These are phyloP conservation scores for Rhizopogon salebrosus DNA, from an alignment of 768 basidiomycete genomes.

Conservation along the genomic window DNA sequence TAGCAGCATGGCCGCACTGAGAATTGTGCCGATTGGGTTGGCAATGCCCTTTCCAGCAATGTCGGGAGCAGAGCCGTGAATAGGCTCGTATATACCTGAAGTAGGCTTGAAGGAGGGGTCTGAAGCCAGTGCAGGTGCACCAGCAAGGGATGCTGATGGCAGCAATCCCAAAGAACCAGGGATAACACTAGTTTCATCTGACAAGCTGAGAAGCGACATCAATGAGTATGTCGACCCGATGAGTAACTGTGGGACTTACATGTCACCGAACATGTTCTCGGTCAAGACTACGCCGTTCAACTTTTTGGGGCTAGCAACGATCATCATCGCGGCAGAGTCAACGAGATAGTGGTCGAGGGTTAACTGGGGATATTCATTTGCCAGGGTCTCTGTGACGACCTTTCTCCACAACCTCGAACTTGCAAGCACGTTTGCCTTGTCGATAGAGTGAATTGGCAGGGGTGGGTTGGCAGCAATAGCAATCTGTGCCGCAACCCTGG, in stretches of 20 bases:
- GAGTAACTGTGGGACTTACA: conserved; percentile 49
- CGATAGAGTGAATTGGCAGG: conserved; percentile 85
- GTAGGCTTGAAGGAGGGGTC: conserved; percentile 67
- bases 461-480: conserved; percentile 81
- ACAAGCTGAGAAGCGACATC: conserved; percentile 56
- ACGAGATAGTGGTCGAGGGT: conserved; percentile 88
- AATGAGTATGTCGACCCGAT: background rate
- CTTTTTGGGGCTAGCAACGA: conserved; percentile 84
- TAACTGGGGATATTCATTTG: conserved; percentile 84
- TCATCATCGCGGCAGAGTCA: conserved; percentile 94
- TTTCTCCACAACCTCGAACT: conserved; percentile 92
- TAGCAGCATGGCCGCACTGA: conserved; percentile 88
- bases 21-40: conserved; percentile 93
- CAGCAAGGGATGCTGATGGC: conserved; percentile 94
- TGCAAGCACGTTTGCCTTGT: conserved; percentile 98
- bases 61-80: conserved; percentile 92
- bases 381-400: conserved; percentile 81
- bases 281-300: conserved; percentile 94
- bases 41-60: conserved; percentile 93
- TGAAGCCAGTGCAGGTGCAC: conserved; percentile 60
- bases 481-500: conserved; percentile 91
- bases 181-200: conserved; percentile 95
- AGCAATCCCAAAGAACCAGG: conserved; percentile 95
- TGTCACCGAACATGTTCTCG: conserved; percentile 95
- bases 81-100: conserved; percentile 92